Evolutionary conservation across 176 grass and related monocot species (phyloP), one percentile per base, ranked within the genome.

Genomic region (Rhynchospora breviuscula): DNA sequence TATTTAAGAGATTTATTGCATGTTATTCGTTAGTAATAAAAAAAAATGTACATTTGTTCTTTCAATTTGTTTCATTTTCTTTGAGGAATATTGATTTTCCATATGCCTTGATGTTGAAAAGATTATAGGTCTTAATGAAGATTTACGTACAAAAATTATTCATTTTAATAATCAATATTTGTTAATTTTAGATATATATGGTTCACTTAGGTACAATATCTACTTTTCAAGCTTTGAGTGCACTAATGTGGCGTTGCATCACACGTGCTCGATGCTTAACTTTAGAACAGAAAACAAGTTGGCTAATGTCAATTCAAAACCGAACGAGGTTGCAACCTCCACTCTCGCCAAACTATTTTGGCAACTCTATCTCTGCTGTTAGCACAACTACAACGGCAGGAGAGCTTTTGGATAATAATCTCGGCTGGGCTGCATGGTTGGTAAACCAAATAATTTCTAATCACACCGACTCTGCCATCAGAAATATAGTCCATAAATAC

Each of bases 221-320:
- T 1, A 77, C 48, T 33, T 88, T 92, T 67, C 90, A 92, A 81
- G 85, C 92, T 26, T 83, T 94, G 7, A 22, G 5, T 45, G 78
- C 88, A 3, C 86, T 94, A 1, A 8, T 94, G 49, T 94, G 90
- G 92, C 80, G 90, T 17, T 80, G 84, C 81, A 79, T 94, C 54
- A 90, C 88, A 43, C 90, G 90, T 5, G 86, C 90, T 0, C 84
- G 92, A 1, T 10, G 63, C 0, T 0, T 87, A 2, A 0, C 83
- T 7, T 60, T 78, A 13, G 88, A 87, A 1, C 86, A 90, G 43
- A 43, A 15, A 6, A 92, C 86, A 0, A 17, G 51, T 10, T 94
- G 86, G 67, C 80, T 81, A 60, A 2, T 58, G 0, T 78, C 88
- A 72, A 74, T 69, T 77, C 77, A 90, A 79, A 90, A 92, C 82